Conservation (phyloP, 805 yeast species). For the Ogataea allantospora region DNA sequence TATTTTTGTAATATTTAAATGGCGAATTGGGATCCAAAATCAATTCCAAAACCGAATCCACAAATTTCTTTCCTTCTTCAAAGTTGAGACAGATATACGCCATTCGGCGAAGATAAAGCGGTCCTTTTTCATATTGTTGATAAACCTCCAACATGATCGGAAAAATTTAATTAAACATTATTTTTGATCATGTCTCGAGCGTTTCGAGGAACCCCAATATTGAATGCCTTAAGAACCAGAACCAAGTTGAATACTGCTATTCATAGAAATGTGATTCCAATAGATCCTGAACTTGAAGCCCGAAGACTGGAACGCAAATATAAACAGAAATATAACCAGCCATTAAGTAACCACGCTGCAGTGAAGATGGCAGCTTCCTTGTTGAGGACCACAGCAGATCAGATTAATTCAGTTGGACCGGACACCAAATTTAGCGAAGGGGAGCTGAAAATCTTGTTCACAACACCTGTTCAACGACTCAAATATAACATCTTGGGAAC, state of each 20-base stretch:
- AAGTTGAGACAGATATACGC: slow-evolving; percentile 17
- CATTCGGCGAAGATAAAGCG: slow-evolving; percentile 23
- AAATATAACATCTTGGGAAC: slow-evolving; percentile 58
- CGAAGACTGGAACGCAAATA: slow-evolving; percentile 11
- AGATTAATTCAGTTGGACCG: slow-evolving; percentile 24
- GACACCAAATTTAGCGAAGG: slow-evolving; percentile 25
- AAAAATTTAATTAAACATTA: not conserved
- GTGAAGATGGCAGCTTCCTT: slow-evolving; percentile 21
- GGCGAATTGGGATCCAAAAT: slow-evolving; percentile 14
- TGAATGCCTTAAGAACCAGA: slow-evolving; percentile 9
- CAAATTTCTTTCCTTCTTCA: slow-evolving; percentile 9
- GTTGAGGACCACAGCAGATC: slow-evolving; percentile 19
- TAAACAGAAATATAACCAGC: slow-evolving; percentile 22
- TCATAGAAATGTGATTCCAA: slow-evolving; percentile 7
- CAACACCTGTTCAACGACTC: slow-evolving; percentile 40
- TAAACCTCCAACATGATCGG: slow-evolving; percentile 4
- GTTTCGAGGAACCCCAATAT: slow-evolving; percentile 2
- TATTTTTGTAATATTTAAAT: slow-evolving; percentile 18
- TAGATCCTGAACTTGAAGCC: slow-evolving; percentile 8
- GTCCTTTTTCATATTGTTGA: slow-evolving; percentile 16
- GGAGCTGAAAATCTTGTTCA: slow-evolving; percentile 27
- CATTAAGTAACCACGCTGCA: slow-evolving; percentile 31
- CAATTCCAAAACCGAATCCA: slow-evolving; percentile 13
- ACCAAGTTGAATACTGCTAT: slow-evolving; percentile 18
- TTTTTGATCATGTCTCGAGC: slow-evolving; percentile 3